Base-by-base conservation (phyloP, 2,329 filamentous ascomycete genomes). In the Camptophora hylomeconis region DNA sequence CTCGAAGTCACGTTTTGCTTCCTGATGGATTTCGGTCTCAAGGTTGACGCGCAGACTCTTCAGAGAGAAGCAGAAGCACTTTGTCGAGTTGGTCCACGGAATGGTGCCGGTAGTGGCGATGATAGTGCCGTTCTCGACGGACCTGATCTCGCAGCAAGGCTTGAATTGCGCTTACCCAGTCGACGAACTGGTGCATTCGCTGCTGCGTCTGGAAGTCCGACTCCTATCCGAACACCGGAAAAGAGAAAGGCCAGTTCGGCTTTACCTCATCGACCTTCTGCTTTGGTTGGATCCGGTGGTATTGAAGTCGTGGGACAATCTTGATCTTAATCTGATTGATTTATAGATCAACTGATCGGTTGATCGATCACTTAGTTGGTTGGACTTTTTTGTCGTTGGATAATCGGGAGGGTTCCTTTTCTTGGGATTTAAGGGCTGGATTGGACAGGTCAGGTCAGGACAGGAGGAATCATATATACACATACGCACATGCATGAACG, bases 1-100 rank as follows among this genome's bases (percentile, higher is more conserved):
- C 59, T 95, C 22, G 89, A 95, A 60, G 80, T 95, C 37, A 84
- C 79, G 45, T 87, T 87, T 49, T 86, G 80, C 55, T 87, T 84
- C 50, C 58, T 92, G 34, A 74, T 77, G n/a, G 76, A 83, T 28
- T 92, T 92, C 48, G 80, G 87, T 45, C 62, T 92, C 36, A 67
- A 67, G 20, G 75, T 82, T 3, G 67, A 66, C 40, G 61, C 64
- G 33, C 61, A 68, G 26, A 62, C 62, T 44, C 56, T 80, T 31
- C 49, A 60, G 34, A 45, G 55, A 15, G 66, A 72, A 44, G 62
- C 57, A n/a, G 53, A 53, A 24, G 18, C 36, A 33, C 17, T 26
- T 33, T 9, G 25, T 28, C n/a, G 5, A 20, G 13, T 15, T 25
- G 10, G 15, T 20, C 18, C 28, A 24, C 19, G 19, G 19, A n/a